phyloP scores from a whole-genome alignment of 2,329 filamentous ascomycete species.

The Colletotrichum somersetense region DNA sequence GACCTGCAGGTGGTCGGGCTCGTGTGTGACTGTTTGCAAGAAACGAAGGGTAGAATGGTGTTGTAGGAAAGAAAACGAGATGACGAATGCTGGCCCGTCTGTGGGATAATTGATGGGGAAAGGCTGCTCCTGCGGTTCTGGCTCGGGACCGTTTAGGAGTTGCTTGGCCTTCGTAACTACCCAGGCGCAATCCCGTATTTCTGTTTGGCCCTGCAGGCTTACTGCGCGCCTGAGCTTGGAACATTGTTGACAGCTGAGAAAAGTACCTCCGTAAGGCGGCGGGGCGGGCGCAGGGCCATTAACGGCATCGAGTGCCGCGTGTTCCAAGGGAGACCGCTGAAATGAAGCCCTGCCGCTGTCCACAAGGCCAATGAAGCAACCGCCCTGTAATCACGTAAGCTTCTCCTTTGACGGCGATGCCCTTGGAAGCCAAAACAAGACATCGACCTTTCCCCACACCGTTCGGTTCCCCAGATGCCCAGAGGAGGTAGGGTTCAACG shows the following conservation, averaged over 20 bases:
- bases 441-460: neutral
- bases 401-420: neutral
- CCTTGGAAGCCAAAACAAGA: too few relatives aligned
- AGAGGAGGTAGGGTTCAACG: neutral
- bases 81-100: neutral
- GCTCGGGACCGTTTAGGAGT: neutral
- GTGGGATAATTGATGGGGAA: neutral
- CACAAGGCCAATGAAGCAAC: neutral
- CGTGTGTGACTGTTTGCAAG: slow-evolving; percentile 15
- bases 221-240: neutral
- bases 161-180: slow-evolving; percentile 9
- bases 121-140: neutral
- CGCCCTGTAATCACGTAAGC: slow-evolving; percentile 7
- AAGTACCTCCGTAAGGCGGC: slow-evolving; percentile 7
- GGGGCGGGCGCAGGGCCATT: slow-evolving; percentile 4
- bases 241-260: neutral
- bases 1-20: slow-evolving; percentile 13
- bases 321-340: neutral
- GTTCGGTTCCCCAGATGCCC: neutral
- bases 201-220: slow-evolving; percentile 17
- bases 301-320: slow-evolving; percentile 1
- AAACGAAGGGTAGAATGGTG: neutral
- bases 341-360: neutral
- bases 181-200: slow-evolving; percentile 27
- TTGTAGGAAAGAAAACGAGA: neutral